Percentiles rank a stretch among this genome's conserved stretches.
Conservation (phyloP, 192 early-diverging fungal genomes). For the Glomus cerebriforme region DNA sequence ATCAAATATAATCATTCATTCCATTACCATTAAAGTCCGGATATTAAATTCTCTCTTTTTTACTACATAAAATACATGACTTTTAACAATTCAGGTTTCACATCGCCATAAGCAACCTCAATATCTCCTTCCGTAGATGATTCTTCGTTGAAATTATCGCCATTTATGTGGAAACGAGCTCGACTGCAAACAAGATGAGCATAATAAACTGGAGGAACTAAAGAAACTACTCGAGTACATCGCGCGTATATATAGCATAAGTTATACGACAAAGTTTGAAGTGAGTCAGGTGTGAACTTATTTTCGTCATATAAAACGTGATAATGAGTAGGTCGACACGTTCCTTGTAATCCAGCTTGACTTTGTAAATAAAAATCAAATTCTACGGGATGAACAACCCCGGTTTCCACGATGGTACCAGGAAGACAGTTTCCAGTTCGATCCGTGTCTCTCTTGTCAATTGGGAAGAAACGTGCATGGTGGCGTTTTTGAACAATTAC, state of each 20-base stretch:
- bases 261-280: slow-evolving; percentile 87
- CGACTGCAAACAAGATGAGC: slow-evolving; percentile 88
- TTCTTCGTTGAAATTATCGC: slow-evolving; percentile 46
- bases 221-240: slow-evolving; percentile 83
- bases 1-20: too few relatives aligned
- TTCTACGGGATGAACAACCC: slow-evolving; percentile 74
- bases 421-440: slow-evolving; percentile 79
- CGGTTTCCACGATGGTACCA: slow-evolving; percentile 82
- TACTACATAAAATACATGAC: background rate
- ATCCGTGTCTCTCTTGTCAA: slow-evolving; percentile 60
- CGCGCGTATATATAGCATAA: slow-evolving; percentile 90
- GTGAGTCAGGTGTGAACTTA: slow-evolving; percentile 35
- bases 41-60: too few relatives aligned
- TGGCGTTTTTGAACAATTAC: slow-evolving; percentile 89
- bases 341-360: slow-evolving; percentile 92
- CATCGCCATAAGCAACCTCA: slow-evolving; percentile 27
- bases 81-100: slow-evolving; percentile 43
- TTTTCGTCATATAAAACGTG: slow-evolving; percentile 84
- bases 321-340: slow-evolving; percentile 93
- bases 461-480: slow-evolving; percentile 84
- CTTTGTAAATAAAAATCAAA: slow-evolving; percentile 91
- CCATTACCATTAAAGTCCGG: too few relatives aligned
- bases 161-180: slow-evolving; percentile 80
- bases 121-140: slow-evolving; percentile 30
- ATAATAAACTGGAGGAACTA: slow-evolving; percentile 90